Conservation (phyloP, 108 stramenopile species). For the Stephanodiscus minutulus region DNA sequence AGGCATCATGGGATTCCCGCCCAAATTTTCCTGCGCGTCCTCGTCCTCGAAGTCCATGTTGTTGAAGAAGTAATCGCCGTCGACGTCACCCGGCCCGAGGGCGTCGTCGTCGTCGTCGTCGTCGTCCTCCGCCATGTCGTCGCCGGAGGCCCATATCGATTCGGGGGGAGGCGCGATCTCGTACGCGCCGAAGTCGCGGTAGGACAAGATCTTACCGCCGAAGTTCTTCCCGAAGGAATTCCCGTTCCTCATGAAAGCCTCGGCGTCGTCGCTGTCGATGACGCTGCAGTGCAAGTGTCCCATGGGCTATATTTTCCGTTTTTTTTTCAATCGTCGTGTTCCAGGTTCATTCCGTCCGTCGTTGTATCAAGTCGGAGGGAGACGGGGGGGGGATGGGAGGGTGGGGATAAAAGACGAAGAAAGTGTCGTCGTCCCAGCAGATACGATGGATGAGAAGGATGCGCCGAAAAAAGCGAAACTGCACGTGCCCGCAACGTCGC, state of each 20-base stretch:
- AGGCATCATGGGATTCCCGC: constrained; percentile 78
- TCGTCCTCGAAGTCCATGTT: constrained; percentile 65
- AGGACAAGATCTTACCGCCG: constrained; percentile 70
- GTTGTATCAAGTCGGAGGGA: not conserved
- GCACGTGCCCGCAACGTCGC: too few species aligned
- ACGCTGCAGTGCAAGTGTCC: constrained; percentile 87
- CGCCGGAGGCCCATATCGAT: constrained; percentile 62
- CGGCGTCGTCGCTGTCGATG: constrained; percentile 77
- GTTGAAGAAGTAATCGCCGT: constrained; percentile 46
- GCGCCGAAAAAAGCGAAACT: too few species aligned
- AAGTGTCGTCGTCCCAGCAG: too few species aligned
- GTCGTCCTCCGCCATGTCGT: constrained; percentile 29
- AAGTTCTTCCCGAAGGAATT: constrained; percentile 85
- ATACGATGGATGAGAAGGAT: too few species aligned
- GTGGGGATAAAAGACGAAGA: too few species aligned
- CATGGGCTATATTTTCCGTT: constrained; percentile 45
- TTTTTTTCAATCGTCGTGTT: too few species aligned
- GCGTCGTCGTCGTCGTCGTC: constrained; percentile 54
- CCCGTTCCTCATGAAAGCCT: constrained; percentile 83
- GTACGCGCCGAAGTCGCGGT: constrained; percentile 80
- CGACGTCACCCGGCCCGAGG: too few species aligned
- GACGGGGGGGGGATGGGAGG: not conserved
- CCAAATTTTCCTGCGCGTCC: constrained; percentile 47
- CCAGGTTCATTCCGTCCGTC: not conserved
- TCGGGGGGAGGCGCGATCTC: constrained; percentile 85